Percentiles rank a stretch among this genome's conserved stretches.
phyloP scores from a whole-genome alignment of 768 basidiomycete species.

The Hygrophoropsis aurantiaca region DNA sequence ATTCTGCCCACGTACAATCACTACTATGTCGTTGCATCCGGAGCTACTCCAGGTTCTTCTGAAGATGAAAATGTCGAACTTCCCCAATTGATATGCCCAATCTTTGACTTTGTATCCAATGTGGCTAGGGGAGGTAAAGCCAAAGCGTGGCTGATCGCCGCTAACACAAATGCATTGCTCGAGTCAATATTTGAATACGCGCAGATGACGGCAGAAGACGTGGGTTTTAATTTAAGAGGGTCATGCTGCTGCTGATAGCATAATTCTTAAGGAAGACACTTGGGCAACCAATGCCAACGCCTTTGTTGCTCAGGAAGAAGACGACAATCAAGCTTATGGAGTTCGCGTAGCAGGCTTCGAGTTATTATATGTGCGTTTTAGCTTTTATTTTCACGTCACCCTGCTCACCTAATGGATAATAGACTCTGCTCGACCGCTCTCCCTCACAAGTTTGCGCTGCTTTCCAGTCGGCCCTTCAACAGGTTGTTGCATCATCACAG shows the following conservation, averaged over 20 bases:
- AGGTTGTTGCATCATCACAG: slow-evolving; percentile 58
- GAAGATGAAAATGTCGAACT: slow-evolving; percentile 81
- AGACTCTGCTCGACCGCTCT: slow-evolving; percentile 60
- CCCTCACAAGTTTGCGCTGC: slow-evolving; percentile 49
- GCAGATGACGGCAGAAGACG: slow-evolving; percentile 91
- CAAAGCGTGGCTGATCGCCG: slow-evolving; percentile 59
- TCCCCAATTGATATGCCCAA: slow-evolving; percentile 70
- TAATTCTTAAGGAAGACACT: slow-evolving; percentile 68
- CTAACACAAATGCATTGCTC: slow-evolving; percentile 52
- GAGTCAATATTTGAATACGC: slow-evolving; percentile 63
- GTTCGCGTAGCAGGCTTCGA: slow-evolving; percentile 85
- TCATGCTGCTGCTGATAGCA: slow-evolving; percentile 2
- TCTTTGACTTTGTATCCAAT: slow-evolving; percentile 78
- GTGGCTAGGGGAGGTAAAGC: slow-evolving; percentile 64
- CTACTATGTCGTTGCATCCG: slow-evolving; percentile 59
- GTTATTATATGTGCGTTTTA: slow-evolving; percentile 61
- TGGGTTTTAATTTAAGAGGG: slow-evolving; percentile 34
- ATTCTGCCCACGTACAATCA: slow-evolving; percentile 60
- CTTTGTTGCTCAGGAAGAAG: slow-evolving; percentile 94
- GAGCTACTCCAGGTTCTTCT: slow-evolving; percentile 58
- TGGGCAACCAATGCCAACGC: slow-evolving; percentile 90
- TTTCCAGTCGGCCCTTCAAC: slow-evolving; percentile 55
- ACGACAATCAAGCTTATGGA: slow-evolving; percentile 81
- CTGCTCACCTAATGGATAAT: not conserved
- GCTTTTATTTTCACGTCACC: not conserved